Percentiles rank a stretch among this genome's conserved stretches.
These are phyloP conservation scores for Panaeolus papilionaceus DNA, from an alignment of 768 basidiomycete genomes.

Conservation along the genomic window DNA sequence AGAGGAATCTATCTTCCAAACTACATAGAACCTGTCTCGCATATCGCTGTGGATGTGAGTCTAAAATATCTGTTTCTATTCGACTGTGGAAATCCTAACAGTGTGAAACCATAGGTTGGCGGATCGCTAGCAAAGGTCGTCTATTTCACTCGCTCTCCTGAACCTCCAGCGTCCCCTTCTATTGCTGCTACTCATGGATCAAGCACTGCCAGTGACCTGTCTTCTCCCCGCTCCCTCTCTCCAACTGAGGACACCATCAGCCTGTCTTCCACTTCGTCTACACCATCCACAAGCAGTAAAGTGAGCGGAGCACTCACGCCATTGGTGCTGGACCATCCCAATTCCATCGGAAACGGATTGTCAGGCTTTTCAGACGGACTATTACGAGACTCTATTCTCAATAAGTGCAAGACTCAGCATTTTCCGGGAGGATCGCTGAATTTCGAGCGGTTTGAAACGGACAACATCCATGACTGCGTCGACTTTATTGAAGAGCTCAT, in stretches of 20 bases:
- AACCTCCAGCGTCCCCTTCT: constrained; percentile 82
- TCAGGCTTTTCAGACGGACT: constrained; percentile 48
- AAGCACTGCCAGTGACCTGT: constrained; percentile 52
- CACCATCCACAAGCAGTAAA: constrained; percentile 43
- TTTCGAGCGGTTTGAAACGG: constrained; percentile 96
- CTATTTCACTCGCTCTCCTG: constrained; percentile 95
- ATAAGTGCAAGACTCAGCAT: constrained; percentile 73
- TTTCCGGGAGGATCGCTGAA: constrained; percentile 97
- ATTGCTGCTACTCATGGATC: constrained; percentile 65
- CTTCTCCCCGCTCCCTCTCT: constrained; percentile 50
- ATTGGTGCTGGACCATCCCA: constrained; percentile 63
- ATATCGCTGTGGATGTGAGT: constrained; percentile 96
- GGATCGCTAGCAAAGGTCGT: constrained; percentile 98
- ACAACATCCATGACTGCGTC: constrained; percentile 84
- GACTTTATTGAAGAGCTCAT: constrained; percentile 89
- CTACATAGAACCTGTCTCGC: constrained; percentile 96
- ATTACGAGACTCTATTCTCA: constrained; percentile 66
- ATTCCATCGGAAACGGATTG: constrained; percentile 38
- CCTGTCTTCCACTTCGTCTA: constrained; percentile 37
- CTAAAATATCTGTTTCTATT: constrained; percentile 16
- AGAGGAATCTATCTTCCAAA: constrained; percentile 98
- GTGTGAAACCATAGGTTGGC: constrained; percentile 71
- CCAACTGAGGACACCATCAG: constrained; percentile 41
- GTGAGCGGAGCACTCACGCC: constrained; percentile 84
- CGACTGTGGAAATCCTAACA: constrained; percentile 21